Evolutionary conservation across 495 filamentous ascomycete genomes (phyloP).

Genomic region (Pyronema omphalodes): DNA sequence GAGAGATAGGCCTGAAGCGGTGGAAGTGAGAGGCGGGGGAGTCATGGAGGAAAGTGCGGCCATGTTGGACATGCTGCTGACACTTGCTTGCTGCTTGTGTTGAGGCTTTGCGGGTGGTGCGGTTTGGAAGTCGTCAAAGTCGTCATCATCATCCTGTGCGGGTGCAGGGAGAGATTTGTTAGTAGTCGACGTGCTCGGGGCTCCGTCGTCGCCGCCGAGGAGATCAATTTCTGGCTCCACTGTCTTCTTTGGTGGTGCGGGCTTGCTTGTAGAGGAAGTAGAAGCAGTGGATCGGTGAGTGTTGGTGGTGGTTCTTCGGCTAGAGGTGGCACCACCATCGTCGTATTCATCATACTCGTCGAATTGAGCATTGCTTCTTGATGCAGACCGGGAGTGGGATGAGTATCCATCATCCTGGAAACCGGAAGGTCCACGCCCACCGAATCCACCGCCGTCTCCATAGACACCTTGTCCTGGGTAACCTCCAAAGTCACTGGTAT

Average conservation of each 20-base stretch:
- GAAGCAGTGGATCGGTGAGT: slow-evolving; percentile 31
- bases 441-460: slow-evolving; percentile 81
- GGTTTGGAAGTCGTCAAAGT: slow-evolving; percentile 98
- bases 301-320: slow-evolving; percentile 24
- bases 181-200: slow-evolving; percentile 25
- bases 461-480: slow-evolving; percentile 75
- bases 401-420: slow-evolving; percentile 38
- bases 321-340: slow-evolving; percentile 37
- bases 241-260: slow-evolving; percentile 48
- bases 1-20: slow-evolving; percentile 47
- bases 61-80: slow-evolving; percentile 9
- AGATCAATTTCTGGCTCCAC: slow-evolving; percentile 64
- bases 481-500: slow-evolving; percentile 51
- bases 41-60: slow-evolving; percentile 25
- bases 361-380: slow-evolving; percentile 44
- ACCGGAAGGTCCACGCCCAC: slow-evolving; percentile 41
- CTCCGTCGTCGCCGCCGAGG: slow-evolving; percentile 71
- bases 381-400: slow-evolving; percentile 20
- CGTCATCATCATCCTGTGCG: slow-evolving; percentile 57
- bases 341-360: slow-evolving; percentile 97
- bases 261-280: slow-evolving; percentile 25
- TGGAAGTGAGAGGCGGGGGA: slow-evolving; percentile 29
- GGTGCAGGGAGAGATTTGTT: slow-evolving; percentile 37
- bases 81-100: slow-evolving; percentile 23
- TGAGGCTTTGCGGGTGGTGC: slow-evolving; percentile 43